These are phyloP conservation scores for Aspergillus nidulans DNA, from an alignment of 495 filamentous ascomycete species.

Conservation along the genomic window DNA sequence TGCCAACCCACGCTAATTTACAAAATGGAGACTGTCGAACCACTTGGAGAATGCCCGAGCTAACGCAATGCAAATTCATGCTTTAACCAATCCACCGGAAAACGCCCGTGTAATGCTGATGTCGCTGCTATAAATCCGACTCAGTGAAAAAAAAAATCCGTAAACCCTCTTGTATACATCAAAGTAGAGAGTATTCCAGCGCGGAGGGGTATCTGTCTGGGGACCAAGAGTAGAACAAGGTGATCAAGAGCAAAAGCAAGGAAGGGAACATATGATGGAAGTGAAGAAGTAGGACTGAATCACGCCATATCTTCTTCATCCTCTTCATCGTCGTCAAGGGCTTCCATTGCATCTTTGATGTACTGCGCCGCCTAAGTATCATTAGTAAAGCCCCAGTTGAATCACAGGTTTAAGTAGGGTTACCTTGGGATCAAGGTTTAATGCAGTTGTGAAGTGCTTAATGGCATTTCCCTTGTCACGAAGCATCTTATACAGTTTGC, in stretches of 20 bases:
- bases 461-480: constrained; percentile 77
- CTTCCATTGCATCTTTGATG: constrained; percentile 91
- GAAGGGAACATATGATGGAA: constrained; percentile 8
- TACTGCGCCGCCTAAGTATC: constrained; percentile 68
- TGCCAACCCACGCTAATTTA: constrained; percentile 39
- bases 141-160: constrained; percentile 29
- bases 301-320: constrained; percentile 59
- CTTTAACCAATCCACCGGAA: constrained; percentile 25
- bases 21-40: constrained; percentile 24
- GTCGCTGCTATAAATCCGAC: constrained; percentile 20
- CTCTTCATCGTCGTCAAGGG: constrained; percentile 78
- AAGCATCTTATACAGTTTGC: constrained; percentile 77
- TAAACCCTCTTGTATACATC: constrained; percentile 15
- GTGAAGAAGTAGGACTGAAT: constrained; percentile 13
- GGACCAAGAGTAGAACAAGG: not conserved
- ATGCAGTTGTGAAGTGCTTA: constrained; percentile 84
- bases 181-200: constrained; percentile 8
- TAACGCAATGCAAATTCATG: constrained; percentile 26
- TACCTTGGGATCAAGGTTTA: constrained; percentile 97
- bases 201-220: constrained; percentile 1
- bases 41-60: constrained; percentile 22
- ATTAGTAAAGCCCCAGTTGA: too few relatives aligned
- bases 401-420: too few relatives aligned
- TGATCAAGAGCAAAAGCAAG: not conserved
- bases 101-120: constrained; percentile 42